Evolutionary conservation across 768 basidiomycete species (phyloP), one percentile per base, ranked within the genome.

Genomic region (Russula foetens): DNA sequence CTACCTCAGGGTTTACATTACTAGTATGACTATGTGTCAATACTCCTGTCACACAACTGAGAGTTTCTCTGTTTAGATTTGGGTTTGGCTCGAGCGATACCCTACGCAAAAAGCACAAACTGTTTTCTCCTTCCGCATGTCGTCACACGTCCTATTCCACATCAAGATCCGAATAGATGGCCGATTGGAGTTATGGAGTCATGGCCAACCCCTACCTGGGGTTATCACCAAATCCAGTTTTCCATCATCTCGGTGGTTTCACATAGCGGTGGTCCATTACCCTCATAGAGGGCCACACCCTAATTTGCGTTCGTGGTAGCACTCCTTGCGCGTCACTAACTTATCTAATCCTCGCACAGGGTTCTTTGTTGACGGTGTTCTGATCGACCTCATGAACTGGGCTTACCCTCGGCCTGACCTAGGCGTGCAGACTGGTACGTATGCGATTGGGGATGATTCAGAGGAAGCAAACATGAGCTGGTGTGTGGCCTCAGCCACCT

Each of bases 351-450:
- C 8, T 35, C 4, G 29, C 11, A n/a, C 17, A 90, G 89, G 88
- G 4, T 66, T 92, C 0, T 92, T 88, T 66, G 63, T 91, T 11
- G 90, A 93, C 66, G 90, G 91, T 12, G 76, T 79, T 4, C 75
- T 89, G 21, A 77, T 74, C 19, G 88, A 90, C 64, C 76, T 82
- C 0, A 59, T 87, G 7, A 81, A 84, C 53, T 82, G 82, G 77
- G 66, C 71, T 14, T 91, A 89, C 70, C 88, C 90, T 0, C 82
- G 75, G 56, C 65, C 74, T 12, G 82, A 81, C 17, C 55, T 70
- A 1, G 65, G 68, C 23, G 61, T 75, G 0, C 73, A 75, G 49
- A 56, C 68, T 0, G 74, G 76, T 1, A 71, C 72, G 31, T 84
- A 88, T 64, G 69, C 72, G 4, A 68, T 92, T 31, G 90, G 90